Base-by-base conservation (phyloP, 495 filamentous ascomycete genomes). In the Neurospora discreta region DNA sequence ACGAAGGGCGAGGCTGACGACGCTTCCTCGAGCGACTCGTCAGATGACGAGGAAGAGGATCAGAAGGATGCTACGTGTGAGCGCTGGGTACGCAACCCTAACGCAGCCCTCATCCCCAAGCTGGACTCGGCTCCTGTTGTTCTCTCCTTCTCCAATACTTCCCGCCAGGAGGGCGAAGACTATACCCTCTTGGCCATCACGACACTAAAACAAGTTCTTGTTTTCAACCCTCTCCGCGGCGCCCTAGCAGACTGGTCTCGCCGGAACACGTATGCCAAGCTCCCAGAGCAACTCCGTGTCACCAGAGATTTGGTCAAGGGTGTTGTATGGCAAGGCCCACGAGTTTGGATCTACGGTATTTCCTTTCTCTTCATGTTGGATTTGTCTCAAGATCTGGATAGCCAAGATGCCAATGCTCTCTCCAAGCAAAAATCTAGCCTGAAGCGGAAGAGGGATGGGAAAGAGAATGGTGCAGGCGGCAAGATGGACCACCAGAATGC, bases 281-380 rank as follows among this genome's bases (percentile, higher is more conserved):
- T 97, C 23, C 95, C 95, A 0, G 83, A 82, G 7, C 86, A 91
- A 40, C 95, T 95, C 82, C 84, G 83, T 58, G 83, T 86, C 40
- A 85, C 92, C 38, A 86, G 89, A 68, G 93, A 97, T 78, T 85
- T 91, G 46, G 90, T 90, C 23, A 93, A 93, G 82, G 93, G 94
- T 20, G 89, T 90, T 60, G 77, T 97, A 26, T 99, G 96, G 94
- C 93, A 97, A 77, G 81, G 91, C 3, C 82, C 81, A 33, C 86
- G 94, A 6, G 80, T 95, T 3, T 98, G 95, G 94, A 79, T 98
- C 9, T 97, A 95, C 78, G 94, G 93, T 13, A 84, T 85, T 9
- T 88, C 87, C 0, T 98, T 93, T 87, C 78, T 99, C 70, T 97
- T 91, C 86, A 98, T 98, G 94, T 88, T 98, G 72, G 93, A 98